phyloP scores from a whole-genome alignment of 345 rosid genomes.

The Trapa bicornis region DNA sequence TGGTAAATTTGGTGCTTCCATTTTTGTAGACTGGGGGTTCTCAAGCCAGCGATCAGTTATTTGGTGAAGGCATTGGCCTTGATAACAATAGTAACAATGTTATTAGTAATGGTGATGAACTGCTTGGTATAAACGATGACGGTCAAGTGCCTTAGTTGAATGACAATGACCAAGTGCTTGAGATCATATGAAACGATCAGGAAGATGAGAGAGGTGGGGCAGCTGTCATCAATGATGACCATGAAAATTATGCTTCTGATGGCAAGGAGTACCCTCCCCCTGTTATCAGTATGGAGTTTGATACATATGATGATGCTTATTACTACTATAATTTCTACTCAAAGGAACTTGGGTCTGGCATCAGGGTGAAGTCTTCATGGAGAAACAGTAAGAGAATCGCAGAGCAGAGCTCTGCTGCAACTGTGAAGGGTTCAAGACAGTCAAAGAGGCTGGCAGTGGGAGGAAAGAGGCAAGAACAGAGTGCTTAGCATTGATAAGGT shows the following conservation, averaged over 20 bases:
- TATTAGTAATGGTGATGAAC: conserved; percentile 17
- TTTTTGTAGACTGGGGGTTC: conserved; percentile 39
- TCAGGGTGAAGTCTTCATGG: conserved; percentile 85
- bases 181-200: conserved; percentile 15
- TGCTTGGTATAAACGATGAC: conserved; percentile 21
- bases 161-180: conserved; percentile 20
- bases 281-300: conserved; percentile 62
- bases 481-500: conserved; percentile 71
- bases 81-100: conserved; percentile 32
- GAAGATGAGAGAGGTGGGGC: conserved; percentile 20
- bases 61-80: conserved; percentile 25
- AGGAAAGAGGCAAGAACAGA: conserved; percentile 84
- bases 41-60: conserved; percentile 34
- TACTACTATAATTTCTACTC: conserved; percentile 64
- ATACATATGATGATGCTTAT: conserved; percentile 76
- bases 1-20: background rate
- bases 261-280: conserved; percentile 40
- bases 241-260: conserved; percentile 24
- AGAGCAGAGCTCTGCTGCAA: conserved; percentile 89
- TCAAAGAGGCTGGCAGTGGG: conserved; percentile 53
- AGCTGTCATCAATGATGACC: conserved; percentile 2
- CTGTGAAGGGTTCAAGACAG: conserved; percentile 76
- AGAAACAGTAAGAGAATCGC: conserved; percentile 74
- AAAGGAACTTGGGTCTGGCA: conserved; percentile 63
- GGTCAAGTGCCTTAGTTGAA: conserved; percentile 24